These are phyloP conservation scores for Aspergillus felis DNA, from an alignment of 2,329 filamentous ascomycete species.

Conservation along the genomic window DNA sequence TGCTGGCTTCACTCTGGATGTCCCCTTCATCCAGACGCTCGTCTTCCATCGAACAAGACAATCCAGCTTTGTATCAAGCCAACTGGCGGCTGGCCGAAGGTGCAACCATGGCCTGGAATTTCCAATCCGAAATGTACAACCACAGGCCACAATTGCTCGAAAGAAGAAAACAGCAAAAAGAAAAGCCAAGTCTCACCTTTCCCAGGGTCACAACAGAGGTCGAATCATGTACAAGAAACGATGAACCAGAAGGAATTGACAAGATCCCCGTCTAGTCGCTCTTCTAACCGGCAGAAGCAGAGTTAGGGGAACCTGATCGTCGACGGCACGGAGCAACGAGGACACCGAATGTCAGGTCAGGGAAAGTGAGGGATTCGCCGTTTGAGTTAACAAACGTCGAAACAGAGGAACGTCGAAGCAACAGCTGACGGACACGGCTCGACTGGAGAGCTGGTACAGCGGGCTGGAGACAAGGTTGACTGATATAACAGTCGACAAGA, in stretches of 20 bases:
- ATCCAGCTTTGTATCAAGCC: not conserved
- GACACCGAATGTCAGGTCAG: constrained; percentile 27
- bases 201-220: constrained; percentile 19
- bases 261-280: constrained; percentile 30
- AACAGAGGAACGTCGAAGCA: constrained; percentile 30
- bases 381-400: constrained; percentile 42
- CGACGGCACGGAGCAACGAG: constrained; percentile 27
- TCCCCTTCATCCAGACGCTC: constrained; percentile 4
- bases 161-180: constrained; percentile 2
- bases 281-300: constrained; percentile 39
- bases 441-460: constrained; percentile 34
- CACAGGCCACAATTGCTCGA: not conserved
- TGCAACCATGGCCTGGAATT: not conserved
- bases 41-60: constrained; percentile 4
- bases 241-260: constrained; percentile 20
- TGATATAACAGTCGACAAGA: constrained; percentile 24
- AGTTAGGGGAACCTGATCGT: constrained; percentile 32
- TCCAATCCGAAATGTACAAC: not conserved
- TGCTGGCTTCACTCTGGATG: constrained; percentile 8
- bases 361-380: constrained; percentile 25
- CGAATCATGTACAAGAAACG: constrained; percentile 23
- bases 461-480: constrained; percentile 25
- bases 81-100: not conserved
- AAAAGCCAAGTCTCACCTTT: constrained; percentile 19
- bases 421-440: constrained; percentile 37